Conservation (phyloP, 768 basidiomycete species). For the Auriscalpium microsporum region DNA sequence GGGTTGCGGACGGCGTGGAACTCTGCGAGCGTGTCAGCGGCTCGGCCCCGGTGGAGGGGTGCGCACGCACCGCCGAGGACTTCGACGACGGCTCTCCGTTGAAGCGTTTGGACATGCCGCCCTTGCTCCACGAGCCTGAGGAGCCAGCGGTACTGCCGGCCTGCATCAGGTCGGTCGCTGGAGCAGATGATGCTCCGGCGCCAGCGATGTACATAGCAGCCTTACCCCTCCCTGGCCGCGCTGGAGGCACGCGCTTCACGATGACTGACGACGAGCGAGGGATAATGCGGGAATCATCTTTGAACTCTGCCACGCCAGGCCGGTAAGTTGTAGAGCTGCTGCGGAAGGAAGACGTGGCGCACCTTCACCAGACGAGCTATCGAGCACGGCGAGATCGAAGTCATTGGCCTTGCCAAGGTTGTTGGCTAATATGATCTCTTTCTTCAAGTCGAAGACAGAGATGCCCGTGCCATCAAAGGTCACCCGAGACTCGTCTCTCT, state of each 20-base stretch:
- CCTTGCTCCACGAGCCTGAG: conserved; percentile 53
- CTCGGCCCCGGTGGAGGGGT: no score
- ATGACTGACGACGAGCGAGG: conserved; percentile 93
- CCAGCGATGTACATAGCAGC: conserved; percentile 67
- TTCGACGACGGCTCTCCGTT: conserved; percentile 45
- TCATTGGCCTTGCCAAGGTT: conserved; percentile 95
- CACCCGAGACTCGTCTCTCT: conserved; percentile 89
- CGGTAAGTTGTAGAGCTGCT: background rate
- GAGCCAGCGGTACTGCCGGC: conserved; percentile 16
- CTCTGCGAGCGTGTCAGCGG: background rate
- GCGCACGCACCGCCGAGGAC: background rate
- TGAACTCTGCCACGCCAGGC: conserved; percentile 53
- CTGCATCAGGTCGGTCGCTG: conserved; percentile 28
- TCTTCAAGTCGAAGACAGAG: conserved; percentile 98
- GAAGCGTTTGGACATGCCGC: conserved; percentile 76
- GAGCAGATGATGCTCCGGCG: conserved; percentile 32
- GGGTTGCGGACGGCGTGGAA: background rate
- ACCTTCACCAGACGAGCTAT: conserved; percentile 88
- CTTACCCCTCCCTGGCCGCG: conserved; percentile 74
- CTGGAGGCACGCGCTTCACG: conserved; percentile 82
- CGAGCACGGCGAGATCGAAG: conserved; percentile 87
- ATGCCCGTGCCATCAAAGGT: conserved; percentile 98
- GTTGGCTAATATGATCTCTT: conserved; percentile 94
- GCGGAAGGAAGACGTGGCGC: conserved; percentile 2
- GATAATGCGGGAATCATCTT: conserved; percentile 84